Conservation (phyloP, 202 grass and related monocot species). For the Carex sylvatica region DNA sequence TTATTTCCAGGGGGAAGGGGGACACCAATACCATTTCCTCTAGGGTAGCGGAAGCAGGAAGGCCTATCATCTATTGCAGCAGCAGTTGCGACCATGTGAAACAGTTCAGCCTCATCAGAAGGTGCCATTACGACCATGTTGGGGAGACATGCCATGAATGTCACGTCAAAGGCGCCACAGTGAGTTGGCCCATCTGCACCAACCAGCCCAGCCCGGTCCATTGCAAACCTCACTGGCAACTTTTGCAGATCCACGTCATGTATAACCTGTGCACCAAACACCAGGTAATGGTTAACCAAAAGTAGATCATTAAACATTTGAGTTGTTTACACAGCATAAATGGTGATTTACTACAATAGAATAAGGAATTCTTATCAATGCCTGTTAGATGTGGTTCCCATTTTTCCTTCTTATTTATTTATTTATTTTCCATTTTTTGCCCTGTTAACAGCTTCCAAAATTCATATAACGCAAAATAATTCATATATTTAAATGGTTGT, state of each 20-base stretch:
- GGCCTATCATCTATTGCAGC: constrained; percentile 84
- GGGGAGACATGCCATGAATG: constrained; percentile 90
- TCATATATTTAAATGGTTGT: not conserved
- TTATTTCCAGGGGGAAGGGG: constrained; percentile 75
- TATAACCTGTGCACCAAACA: constrained; percentile 39
- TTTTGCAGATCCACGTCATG: constrained; percentile 96
- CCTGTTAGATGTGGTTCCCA: not conserved
- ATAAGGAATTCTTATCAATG: not conserved
- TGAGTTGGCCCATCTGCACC: constrained; percentile 90
- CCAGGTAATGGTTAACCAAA: not conserved
- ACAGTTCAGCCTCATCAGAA: constrained; percentile 88
- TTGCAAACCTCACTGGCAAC: constrained; percentile 84
- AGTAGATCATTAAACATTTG: not conserved
- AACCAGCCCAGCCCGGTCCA: constrained; percentile 87
- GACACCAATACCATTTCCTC: constrained; percentile 80
- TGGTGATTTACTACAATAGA: not conserved
- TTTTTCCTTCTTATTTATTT: not conserved
- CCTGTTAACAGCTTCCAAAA: not conserved
- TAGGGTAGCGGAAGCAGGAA: constrained; percentile 82
- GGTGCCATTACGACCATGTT: constrained; percentile 99
- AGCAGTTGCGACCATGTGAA: constrained; percentile 91
- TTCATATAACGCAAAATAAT: not conserved
- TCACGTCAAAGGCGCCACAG: constrained; percentile 83
- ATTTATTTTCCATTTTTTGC: not conserved
- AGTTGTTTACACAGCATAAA: not conserved